Evolutionary conservation across 1,284 basidiomycete species (phyloP).

Genomic region (Sphagnurus paluster): DNA sequence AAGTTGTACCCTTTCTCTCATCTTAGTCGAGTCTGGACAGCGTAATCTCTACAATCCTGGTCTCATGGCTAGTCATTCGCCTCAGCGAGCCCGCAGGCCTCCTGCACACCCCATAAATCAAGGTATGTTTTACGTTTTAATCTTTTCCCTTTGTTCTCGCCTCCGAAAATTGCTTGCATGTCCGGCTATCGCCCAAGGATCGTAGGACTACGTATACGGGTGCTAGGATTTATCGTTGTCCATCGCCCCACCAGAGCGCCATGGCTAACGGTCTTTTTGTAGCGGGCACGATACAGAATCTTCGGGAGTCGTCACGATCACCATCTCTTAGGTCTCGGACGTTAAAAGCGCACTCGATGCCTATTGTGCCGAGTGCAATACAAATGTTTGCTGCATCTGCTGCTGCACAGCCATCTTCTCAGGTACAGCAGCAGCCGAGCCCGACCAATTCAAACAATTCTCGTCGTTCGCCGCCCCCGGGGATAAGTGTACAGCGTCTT

Average conservation of each 20-base stretch:
- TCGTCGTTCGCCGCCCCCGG: constrained; percentile 34
- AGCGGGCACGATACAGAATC: constrained; percentile 42
- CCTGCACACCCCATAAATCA: constrained; percentile 33
- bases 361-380: constrained; percentile 54
- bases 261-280: constrained; percentile 16
- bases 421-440: constrained; percentile 36
- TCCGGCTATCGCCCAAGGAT: constrained; percentile 16
- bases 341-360: constrained; percentile 60
- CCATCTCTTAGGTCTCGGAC: constrained; percentile 59
- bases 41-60: constrained; percentile 12
- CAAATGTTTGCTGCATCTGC: constrained; percentile 43
- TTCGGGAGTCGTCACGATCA: constrained; percentile 68
- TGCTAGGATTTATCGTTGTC: constrained; percentile 8
- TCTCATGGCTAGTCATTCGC: constrained; percentile 61
- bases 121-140: constrained; percentile 29
- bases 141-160: constrained; percentile 10
- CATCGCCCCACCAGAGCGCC: constrained; percentile 8
- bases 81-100: constrained; percentile 50
- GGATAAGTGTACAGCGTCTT: constrained; percentile 43
- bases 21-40: constrained; percentile 22
- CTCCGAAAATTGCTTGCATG: constrained; percentile 6
- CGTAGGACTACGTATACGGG: constrained; percentile 5
- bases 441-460: constrained; percentile 35
- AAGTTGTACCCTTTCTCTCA: constrained; percentile 22
- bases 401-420: constrained; percentile 29